Base-by-base conservation (phyloP, 163 green algal species). In the Volvox carteri region DNA sequence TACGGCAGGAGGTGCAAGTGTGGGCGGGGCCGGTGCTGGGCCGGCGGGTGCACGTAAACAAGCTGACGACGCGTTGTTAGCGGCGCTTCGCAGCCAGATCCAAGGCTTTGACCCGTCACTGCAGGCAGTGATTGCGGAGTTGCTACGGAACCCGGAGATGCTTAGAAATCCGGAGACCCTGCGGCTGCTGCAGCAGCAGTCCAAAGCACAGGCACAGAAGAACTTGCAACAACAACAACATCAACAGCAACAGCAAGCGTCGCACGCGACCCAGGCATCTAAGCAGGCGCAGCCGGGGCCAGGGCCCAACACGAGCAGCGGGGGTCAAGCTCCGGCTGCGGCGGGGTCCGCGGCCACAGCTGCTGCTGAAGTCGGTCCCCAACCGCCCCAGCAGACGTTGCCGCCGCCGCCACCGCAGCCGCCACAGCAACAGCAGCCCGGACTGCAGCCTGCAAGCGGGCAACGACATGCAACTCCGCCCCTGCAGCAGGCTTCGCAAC, bases 21-120 rank as follows among this genome's bases (percentile, higher is more conserved):
- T 8, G 4, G 70, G 70, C 39, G 39, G 18, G 58, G 70, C 18
- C 2, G 70, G 70, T 28, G 39, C 33, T 8, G 70, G 60, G 60
- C 60, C 28, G n/a, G 60, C 23, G 37, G n/a, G 4, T 72, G 60
- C 54, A 7, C 54, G 54, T 65, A 77, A 50, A 14, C 39, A 78
- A 46, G 33, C n/a, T 35, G 35, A 19, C 30, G 73, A 42, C 3
- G 44, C 73, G 28, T 44, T 86, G n/a, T 60, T 86, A 30, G n/a
- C 68, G 5, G 30, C 14, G 42, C 42, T 86, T n/a, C 50, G 77
- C 21, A 78, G 21, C 60, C 79, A 86, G 60, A 68, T 86, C 60
- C 54, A 65, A 23, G 44, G 19, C 21, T 44, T 65, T 19, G 39
- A 44, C 4, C 78, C 78, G 5, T 48, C 16, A 18, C 9, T 86